Evolutionary conservation across 2,329 filamentous ascomycete species (phyloP).

Genomic region (Akanthomyces lecanii): DNA sequence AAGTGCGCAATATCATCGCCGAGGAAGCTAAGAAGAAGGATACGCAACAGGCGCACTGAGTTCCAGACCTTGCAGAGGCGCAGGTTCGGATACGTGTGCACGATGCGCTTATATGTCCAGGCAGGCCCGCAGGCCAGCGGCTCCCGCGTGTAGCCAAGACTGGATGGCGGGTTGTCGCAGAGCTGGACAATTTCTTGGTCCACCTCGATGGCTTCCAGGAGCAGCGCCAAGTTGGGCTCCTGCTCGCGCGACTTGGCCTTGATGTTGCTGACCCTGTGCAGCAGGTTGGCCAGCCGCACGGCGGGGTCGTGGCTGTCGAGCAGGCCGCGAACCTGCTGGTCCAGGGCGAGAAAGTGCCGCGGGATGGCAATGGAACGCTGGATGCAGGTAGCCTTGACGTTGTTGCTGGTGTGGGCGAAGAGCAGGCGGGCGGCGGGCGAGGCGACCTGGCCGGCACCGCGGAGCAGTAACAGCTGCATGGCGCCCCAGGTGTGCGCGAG

Average conservation of each 20-base stretch:
- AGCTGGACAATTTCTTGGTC: conserved; percentile 20
- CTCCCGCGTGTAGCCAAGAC: background rate
- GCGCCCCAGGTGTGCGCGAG: conserved; percentile 25
- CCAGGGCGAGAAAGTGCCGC: conserved; percentile 20
- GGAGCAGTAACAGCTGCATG: conserved; percentile 25
- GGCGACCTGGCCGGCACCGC: conserved; percentile 23
- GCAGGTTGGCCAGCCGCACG: background rate
- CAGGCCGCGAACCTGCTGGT: conserved; percentile 15
- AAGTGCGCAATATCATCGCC: conserved; percentile 7
- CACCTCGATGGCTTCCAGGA: conserved; percentile 22
- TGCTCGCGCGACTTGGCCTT: conserved; percentile 12
- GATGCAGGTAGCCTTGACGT: conserved; percentile 26
- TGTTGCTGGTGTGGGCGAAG: conserved; percentile 25
- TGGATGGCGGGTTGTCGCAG: background rate
- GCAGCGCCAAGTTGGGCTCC: background rate
- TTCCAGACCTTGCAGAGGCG: conserved; percentile 26
- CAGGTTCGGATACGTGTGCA: conserved; percentile 21
- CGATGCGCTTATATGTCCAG: conserved; percentile 20
- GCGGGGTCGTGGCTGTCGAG: conserved; percentile 19
- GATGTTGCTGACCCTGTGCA: conserved; percentile 20
- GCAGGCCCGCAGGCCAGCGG: background rate
- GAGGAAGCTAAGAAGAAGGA: conserved; percentile 23
- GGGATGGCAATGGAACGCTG: conserved; percentile 24
- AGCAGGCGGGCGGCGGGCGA: conserved; percentile 22
- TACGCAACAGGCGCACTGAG: conserved; percentile 24